phyloP scores from a whole-genome alignment of 768 basidiomycete genomes.

The Hypholoma sublateritium region DNA sequence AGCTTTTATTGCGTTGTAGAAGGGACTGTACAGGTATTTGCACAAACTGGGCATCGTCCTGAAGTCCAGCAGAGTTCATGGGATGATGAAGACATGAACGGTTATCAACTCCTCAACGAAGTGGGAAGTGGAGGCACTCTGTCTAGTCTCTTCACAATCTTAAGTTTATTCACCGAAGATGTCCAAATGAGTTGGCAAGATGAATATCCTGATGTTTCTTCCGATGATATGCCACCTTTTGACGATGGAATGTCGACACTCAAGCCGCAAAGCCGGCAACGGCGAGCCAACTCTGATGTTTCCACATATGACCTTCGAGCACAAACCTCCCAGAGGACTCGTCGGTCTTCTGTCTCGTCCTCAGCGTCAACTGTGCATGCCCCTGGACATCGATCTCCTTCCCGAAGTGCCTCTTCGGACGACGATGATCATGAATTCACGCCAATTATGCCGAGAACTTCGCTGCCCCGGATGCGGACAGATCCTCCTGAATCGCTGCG shows the following conservation, averaged over 20 bases:
- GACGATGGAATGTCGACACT: conserved; percentile 19
- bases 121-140: conserved; percentile 95
- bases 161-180: conserved; percentile 95
- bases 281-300: conserved; percentile 62
- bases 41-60: conserved; percentile 58
- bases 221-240: conserved; percentile 25
- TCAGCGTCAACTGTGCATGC: conserved; percentile 70
- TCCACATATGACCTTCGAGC: conserved; percentile 53
- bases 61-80: conserved; percentile 55
- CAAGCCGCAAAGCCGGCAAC: conserved; percentile 20
- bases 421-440: conserved; percentile 20
- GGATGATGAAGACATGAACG: conserved; percentile 90
- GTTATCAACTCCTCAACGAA: conserved; percentile 95
- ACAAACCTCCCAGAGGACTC: conserved; percentile 22
- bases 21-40: conserved; percentile 94
- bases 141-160: conserved; percentile 94
- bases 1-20: conserved; percentile 99
- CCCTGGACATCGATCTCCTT: conserved; percentile 26
- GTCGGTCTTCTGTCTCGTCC: conserved; percentile 65
- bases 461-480: conserved; percentile 12
- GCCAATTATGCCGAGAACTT: conserved; percentile 19
- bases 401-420: conserved; percentile 18
- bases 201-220: conserved; percentile 35
- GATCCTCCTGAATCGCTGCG: conserved; percentile 23
- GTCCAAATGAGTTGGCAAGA: conserved; percentile 92